Percentiles rank a stretch among this genome's conserved stretches.
Conservation (phyloP, 768 basidiomycete genomes). For the Boletellus sp. region DNA sequence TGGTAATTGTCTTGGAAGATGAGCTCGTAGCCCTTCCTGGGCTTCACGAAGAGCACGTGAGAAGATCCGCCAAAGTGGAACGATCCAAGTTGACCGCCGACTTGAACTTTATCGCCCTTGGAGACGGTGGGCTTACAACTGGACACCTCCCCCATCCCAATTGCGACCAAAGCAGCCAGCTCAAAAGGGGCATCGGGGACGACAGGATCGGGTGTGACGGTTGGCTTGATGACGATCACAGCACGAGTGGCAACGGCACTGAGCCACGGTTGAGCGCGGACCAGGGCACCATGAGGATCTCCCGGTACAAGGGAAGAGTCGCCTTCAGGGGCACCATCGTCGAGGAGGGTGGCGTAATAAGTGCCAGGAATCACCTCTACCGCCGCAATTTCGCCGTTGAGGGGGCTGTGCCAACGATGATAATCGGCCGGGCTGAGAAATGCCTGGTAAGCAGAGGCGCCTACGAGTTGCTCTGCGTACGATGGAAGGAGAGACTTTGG, state of each 20-base stretch:
- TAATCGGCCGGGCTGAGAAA: constrained; percentile 51
- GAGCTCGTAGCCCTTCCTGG: background rate
- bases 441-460: constrained; percentile 51
- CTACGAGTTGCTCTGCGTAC: constrained; percentile 40
- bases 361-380: constrained; percentile 19
- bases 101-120: constrained; percentile 40
- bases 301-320: background rate
- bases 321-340: constrained; percentile 2
- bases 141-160: constrained; percentile 65
- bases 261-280: constrained; percentile 40
- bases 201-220: constrained; percentile 23
- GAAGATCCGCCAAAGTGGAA: constrained; percentile 65
- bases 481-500: background rate
- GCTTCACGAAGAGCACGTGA: constrained; percentile 38
- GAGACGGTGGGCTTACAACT: constrained; percentile 50
- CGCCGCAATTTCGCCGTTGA: constrained; percentile 39
- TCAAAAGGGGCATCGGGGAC: constrained; percentile 39
- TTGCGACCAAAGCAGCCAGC: constrained; percentile 48
- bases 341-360: constrained; percentile 14
- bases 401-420: constrained; percentile 61
- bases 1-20: background rate
- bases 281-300: constrained; percentile 17
- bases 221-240: constrained; percentile 52
- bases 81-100: constrained; percentile 53
- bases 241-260: constrained; percentile 45